Conservation (phyloP, 2,329 filamentous ascomycete species). For the Blumeria graminis region DNA sequence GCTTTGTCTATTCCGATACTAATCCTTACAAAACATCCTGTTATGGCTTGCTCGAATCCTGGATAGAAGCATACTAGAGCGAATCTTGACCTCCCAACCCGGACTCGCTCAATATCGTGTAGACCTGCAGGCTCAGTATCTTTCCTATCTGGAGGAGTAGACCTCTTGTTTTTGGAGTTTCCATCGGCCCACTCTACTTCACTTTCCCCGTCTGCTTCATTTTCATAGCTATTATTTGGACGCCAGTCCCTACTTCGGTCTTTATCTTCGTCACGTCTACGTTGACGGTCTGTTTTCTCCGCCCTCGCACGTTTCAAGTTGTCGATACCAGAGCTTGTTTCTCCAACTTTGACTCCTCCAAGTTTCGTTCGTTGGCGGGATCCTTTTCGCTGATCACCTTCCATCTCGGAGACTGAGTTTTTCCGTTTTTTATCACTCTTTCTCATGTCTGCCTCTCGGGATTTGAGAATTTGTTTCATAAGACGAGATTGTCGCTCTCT, state of each 20-base stretch:
- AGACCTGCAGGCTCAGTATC: conserved; percentile 44
- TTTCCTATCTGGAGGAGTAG: conserved; percentile 20
- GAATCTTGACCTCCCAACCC: conserved; percentile 68
- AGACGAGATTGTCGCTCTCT: conserved; percentile 60
- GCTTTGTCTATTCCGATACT: conserved; percentile 55
- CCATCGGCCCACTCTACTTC: conserved; percentile 54
- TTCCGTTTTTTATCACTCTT: conserved; percentile 44
- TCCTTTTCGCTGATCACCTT: conserved; percentile 52
- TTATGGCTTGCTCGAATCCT: conserved; percentile 59
- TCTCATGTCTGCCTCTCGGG: conserved; percentile 36
- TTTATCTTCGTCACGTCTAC: conserved; percentile 36
- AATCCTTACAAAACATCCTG: conserved; percentile 66
- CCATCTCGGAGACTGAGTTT: conserved; percentile 51
- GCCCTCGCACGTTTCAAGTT: conserved; percentile 34
- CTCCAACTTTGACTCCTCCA: conserved; percentile 39
- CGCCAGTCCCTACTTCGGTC: conserved; percentile 26
- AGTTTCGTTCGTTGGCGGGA: conserved; percentile 45
- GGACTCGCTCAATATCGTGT: conserved; percentile 61
- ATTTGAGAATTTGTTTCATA: conserved; percentile 52
- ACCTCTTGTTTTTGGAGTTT: conserved; percentile 23
- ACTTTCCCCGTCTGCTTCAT: conserved; percentile 44
- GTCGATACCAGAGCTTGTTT: conserved; percentile 51
- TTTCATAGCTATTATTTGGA: conserved; percentile 29
- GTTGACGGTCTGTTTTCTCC: conserved; percentile 38
- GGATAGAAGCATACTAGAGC: conserved; percentile 84